phyloP scores from a whole-genome alignment of 2,329 filamentous ascomycete genomes.

The Biscogniauxia mediterranea region DNA sequence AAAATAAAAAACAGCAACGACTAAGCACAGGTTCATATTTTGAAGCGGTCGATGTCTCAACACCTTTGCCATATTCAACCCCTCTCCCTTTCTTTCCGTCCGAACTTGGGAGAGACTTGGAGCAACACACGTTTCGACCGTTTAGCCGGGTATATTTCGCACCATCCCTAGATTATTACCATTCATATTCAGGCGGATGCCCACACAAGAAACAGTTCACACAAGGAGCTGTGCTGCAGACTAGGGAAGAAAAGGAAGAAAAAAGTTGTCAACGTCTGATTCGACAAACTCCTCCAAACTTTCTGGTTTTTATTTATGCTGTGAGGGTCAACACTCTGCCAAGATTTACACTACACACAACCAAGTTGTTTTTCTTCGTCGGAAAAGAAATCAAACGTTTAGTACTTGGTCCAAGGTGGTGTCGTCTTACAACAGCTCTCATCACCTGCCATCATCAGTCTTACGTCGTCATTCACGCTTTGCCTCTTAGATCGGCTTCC shows the following conservation, averaged over 20 bases:
- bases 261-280: background rate
- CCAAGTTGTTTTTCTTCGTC: background rate
- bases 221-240: background rate
- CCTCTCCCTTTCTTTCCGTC: background rate
- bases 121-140: constrained; percentile 12
- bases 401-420: background rate
- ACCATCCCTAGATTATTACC: constrained; percentile 1
- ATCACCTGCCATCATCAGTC: background rate
- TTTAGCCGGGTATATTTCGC: constrained; percentile 8
- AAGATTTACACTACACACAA: background rate
- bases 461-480: background rate
- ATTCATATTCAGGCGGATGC: background rate
- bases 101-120: too few relatives aligned
- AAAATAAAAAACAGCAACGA: background rate
- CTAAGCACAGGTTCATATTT: background rate
- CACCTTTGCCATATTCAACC: background rate
- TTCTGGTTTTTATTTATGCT: background rate
- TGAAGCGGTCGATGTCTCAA: background rate
- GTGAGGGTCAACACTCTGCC: background rate
- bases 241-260: background rate
- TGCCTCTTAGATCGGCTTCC: background rate
- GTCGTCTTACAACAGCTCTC: background rate
- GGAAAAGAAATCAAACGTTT: background rate
- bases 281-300: background rate
- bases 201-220: background rate